Evolutionary conservation across 2,329 filamentous ascomycete species (phyloP), one percentile per base, ranked within the genome.

Genomic region (Dactylellina haptotyla): DNA sequence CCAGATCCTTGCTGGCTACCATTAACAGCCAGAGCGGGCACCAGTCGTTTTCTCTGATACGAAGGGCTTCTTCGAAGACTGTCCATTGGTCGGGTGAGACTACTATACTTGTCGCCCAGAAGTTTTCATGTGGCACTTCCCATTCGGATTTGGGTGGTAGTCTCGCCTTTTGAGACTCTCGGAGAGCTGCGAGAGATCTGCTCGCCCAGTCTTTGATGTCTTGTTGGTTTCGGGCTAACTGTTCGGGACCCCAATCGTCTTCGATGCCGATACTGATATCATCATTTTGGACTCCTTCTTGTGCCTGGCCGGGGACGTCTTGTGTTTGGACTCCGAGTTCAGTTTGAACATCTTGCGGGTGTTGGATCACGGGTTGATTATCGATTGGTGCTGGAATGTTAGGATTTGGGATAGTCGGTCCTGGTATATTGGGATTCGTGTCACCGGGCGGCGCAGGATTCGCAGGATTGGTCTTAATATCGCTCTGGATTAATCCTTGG

Each of bases 181-280:
- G 32, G 10, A 56, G 32, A 14, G 39, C 12, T 39, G 30, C 16
- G 2, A 5, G 51, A 39, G n/a, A 16, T 3, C 30, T 30, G n/a
- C 10, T 41, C 25, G 51, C 59, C 25, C 46, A 30, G 9, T 32
- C n/a, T 46, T 16, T 45, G 16, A 64, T 64, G 12, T 25, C 18
- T 58, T 58, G 9, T 39, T 58, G 54, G 16, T 58, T 58, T 8
- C 6, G 12, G 0, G 54, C 54, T 23, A 58, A 25, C 16, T 57
- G 23, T n/a, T 58, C 39, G 1, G 23, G 37, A n/a, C 54, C 32
- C n/a, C 45, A 45, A 3, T 45, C 54, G 9, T 28, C 4, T 2
- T 16, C 9, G 2, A 18, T 28, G 18, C n/a, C 16, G n/a, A 34
- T 6, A 34, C 14, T 14, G 39, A 43, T 16, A 14, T 43, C 39